These are phyloP conservation scores for Neonectria ditissima DNA, from an alignment of 2,329 filamentous ascomycete genomes.

Conservation along the genomic window DNA sequence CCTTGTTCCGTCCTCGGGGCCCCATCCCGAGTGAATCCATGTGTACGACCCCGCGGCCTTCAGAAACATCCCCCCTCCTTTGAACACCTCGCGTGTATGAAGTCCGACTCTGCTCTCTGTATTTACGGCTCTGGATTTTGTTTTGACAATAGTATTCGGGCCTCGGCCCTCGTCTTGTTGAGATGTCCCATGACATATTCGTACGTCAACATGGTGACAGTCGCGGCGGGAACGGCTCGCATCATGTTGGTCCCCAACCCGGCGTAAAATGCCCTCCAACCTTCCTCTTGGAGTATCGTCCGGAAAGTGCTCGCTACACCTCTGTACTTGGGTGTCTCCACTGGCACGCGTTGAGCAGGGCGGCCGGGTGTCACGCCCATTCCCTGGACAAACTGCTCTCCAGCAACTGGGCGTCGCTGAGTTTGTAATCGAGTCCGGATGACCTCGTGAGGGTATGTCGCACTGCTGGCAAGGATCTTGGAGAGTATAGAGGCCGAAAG, in stretches of 20 bases:
- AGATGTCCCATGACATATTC: conserved; percentile 77
- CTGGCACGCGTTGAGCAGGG: conserved; percentile 44
- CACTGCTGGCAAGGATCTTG: conserved; percentile 93
- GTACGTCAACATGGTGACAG: conserved; percentile 97
- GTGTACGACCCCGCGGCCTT: conserved; percentile 33
- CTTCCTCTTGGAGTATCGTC: conserved; percentile 89
- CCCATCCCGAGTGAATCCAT: conserved; percentile 27
- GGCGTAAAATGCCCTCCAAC: conserved; percentile 96
- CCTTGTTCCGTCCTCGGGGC: conserved; percentile 37
- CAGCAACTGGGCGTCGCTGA: conserved; percentile 78
- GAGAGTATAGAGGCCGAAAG: conserved; percentile 90
- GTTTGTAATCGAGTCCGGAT: conserved; percentile 94
- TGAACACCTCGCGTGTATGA: conserved; percentile 18
- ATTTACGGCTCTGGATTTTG: conserved; percentile 32
- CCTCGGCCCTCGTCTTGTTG: conserved; percentile 57
- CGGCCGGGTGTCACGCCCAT: conserved; percentile 55
- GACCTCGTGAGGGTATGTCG: conserved; percentile 97
- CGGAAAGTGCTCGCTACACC: conserved; percentile 85
- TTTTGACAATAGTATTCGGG: conserved; percentile 44
- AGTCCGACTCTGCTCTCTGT: conserved; percentile 15
- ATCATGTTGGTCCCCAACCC: conserved; percentile 99
- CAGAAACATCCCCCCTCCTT: conserved; percentile 26
- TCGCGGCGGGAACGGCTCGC: conserved; percentile 92
- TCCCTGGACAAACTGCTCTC: conserved; percentile 64
- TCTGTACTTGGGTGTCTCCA: conserved; percentile 69